Evolutionary conservation across 176 grass and related monocot species (phyloP).

Genomic region (Musa troglodytarum): DNA sequence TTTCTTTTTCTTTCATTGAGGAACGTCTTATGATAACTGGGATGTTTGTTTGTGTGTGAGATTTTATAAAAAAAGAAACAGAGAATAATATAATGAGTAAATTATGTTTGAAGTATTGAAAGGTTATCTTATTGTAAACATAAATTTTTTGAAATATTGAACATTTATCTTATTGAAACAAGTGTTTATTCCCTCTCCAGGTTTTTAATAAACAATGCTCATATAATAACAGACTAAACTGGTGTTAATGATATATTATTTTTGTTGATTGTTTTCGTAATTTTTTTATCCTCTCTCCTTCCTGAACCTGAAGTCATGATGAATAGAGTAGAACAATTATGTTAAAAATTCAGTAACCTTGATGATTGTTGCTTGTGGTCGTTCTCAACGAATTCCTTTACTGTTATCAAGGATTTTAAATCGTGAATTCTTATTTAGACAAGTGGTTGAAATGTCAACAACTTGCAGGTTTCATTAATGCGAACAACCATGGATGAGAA

Average conservation of each 20-base stretch:
- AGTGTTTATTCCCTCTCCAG: too few species aligned
- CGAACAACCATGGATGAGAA: constrained; percentile 82
- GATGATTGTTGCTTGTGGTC: background rate
- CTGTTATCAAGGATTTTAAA: background rate
- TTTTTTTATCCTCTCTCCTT: background rate
- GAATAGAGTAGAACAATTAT: background rate
- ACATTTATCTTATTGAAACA: too few species aligned
- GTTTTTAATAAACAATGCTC: too few species aligned
- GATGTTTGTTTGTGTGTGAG: too few species aligned
- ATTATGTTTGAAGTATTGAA: too few species aligned
- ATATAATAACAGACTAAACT: background rate
- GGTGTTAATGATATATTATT: background rate
- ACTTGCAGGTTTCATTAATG: constrained; percentile 74
- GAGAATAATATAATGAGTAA: too few species aligned
- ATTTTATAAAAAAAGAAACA: too few species aligned
- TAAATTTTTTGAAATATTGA: too few species aligned
- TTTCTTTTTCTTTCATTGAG: background rate
- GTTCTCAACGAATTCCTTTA: background rate
- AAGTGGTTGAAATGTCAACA: background rate
- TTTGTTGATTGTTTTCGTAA: background rate
- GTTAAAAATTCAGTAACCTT: background rate
- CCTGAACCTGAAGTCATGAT: background rate
- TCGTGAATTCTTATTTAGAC: background rate
- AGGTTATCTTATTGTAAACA: too few species aligned
- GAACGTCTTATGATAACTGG: background rate